Evolutionary conservation across 306 rosid species (phyloP).

Genomic region (Lupinus albus): DNA sequence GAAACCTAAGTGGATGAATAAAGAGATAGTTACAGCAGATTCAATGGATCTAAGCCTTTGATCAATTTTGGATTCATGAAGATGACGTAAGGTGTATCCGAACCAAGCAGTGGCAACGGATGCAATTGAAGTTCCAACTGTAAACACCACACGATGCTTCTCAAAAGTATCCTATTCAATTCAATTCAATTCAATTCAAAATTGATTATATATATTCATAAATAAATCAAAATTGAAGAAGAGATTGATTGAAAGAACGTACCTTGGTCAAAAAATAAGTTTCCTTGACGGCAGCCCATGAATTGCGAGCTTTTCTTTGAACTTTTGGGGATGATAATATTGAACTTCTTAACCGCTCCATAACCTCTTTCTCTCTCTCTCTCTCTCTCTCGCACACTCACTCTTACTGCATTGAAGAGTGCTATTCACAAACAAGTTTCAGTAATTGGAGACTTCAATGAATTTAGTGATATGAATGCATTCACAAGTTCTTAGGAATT

Average conservation of each 20-base stretch:
- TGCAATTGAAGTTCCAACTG: conserved; percentile 84
- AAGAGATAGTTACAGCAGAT: conserved; percentile 52
- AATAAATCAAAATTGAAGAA: too few species aligned
- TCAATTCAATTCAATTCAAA: too few species aligned
- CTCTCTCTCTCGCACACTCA: background rate
- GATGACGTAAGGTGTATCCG: conserved; percentile 81
- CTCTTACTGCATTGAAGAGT: too few species aligned
- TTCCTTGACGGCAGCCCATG: conserved; percentile 78
- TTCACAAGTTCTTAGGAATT: too few species aligned
- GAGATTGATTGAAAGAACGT: too few species aligned
- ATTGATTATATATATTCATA: too few species aligned
- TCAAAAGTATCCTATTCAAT: conserved; percentile 70
- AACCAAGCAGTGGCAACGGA: conserved; percentile 85
- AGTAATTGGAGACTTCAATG: too few species aligned
- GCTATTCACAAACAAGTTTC: too few species aligned
- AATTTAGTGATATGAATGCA: too few species aligned
- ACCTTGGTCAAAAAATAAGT: conserved; percentile 80
- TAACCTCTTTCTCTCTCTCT: background rate
- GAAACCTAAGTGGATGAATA: too few species aligned
- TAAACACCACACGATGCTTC: conserved; percentile 78
- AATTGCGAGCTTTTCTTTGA: conserved; percentile 64
- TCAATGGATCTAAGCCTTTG: conserved; percentile 89
- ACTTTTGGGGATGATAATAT: conserved; percentile 49
- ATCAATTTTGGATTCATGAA: conserved; percentile 68
- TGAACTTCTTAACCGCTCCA: conserved; percentile 69